These are phyloP conservation scores for Zalaria obscura DNA, from an alignment of 2,329 filamentous ascomycete species.

Conservation along the genomic window DNA sequence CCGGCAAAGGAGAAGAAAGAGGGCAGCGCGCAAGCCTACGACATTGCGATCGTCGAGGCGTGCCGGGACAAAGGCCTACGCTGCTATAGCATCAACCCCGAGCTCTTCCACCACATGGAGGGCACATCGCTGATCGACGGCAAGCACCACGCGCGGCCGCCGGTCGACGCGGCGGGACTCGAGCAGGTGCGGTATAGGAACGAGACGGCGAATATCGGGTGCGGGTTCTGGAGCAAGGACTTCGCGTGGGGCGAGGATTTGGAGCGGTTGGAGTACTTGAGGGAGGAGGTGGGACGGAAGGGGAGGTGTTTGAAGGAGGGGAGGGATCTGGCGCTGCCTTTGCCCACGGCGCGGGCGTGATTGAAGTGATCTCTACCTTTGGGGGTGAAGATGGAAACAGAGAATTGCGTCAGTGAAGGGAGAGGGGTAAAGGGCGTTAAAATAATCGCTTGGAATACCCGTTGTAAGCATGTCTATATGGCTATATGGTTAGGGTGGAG, in stretches of 20 bases:
- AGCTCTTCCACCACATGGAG: slow-evolving; percentile 25
- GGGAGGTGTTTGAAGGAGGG: slow-evolving; percentile 21
- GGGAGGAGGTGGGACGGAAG: slow-evolving; percentile 21
- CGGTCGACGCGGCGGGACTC: slow-evolving; percentile 1
- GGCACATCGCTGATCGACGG: slow-evolving; percentile 22
- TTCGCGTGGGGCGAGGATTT: slow-evolving; percentile 19
- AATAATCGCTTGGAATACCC: too few species aligned
- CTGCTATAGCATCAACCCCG: slow-evolving; percentile 23
- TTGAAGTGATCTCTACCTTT: too few species aligned
- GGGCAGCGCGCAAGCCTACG: slow-evolving; percentile 22
- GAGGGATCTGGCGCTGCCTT: too few species aligned
- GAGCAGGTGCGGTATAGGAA: slow-evolving; percentile 1
- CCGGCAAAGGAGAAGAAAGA: slow-evolving; percentile 8
- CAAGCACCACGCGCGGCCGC: slow-evolving; percentile 4
- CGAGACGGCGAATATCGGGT: slow-evolving; percentile 17
- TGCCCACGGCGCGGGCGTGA: too few species aligned
- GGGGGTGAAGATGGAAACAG: too few species aligned
- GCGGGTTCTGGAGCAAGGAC: slow-evolving; percentile 22
- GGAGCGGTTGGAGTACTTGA: slow-evolving; percentile 18
- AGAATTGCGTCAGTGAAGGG: too few species aligned
- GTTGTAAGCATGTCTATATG: too few species aligned
- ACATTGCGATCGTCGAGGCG: slow-evolving; percentile 23
- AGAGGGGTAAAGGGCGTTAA: too few species aligned
- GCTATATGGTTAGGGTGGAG: too few species aligned
- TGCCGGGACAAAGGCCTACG: slow-evolving; percentile 20